phyloP scores from a whole-genome alignment of 768 basidiomycete genomes.

The Tricholoma furcatifolium region DNA sequence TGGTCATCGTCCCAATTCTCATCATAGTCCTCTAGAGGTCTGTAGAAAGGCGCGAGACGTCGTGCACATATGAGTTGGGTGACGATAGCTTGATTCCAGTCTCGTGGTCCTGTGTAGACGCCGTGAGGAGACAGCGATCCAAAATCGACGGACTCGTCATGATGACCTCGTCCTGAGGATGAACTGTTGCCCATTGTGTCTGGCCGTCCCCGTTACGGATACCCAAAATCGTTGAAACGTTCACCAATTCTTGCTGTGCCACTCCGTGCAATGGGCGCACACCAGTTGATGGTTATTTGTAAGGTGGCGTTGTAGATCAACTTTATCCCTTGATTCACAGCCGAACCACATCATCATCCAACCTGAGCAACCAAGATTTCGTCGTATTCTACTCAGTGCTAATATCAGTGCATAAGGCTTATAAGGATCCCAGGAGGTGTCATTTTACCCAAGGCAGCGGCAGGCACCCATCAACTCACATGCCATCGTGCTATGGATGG shows the following conservation, averaged over 20 bases:
- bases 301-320: constrained; percentile 29
- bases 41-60: constrained; percentile 92
- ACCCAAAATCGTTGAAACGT: constrained; percentile 2
- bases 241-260: constrained; percentile 13
- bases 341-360: constrained; percentile 1
- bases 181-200: constrained; percentile 79
- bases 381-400: not conserved
- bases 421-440: too few species aligned
- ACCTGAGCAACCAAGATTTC: not conserved
- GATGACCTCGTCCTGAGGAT: constrained; percentile 68
- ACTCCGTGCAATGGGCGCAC: constrained; percentile 4
- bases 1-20: constrained; percentile 87
- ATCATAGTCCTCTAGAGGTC: constrained; percentile 92
- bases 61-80: constrained; percentile 86
- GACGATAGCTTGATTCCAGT: constrained; percentile 89
- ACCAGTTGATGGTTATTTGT: constrained; percentile 37
- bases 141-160: constrained; percentile 84
- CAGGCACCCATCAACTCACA: too few species aligned
- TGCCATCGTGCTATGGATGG: too few species aligned
- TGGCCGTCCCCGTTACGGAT: constrained; percentile 6
- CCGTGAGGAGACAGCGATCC: constrained; percentile 81
- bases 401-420: too few species aligned
- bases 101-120: constrained; percentile 78
- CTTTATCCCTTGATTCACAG: constrained; percentile 8
- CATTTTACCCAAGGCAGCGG: too few species aligned